A percentile compares a stretch with the other conserved stretches of the same genome.
phyloP scores from a whole-genome alignment of 2,329 filamentous ascomycete genomes.

The Cladosporium cucumerinum region DNA sequence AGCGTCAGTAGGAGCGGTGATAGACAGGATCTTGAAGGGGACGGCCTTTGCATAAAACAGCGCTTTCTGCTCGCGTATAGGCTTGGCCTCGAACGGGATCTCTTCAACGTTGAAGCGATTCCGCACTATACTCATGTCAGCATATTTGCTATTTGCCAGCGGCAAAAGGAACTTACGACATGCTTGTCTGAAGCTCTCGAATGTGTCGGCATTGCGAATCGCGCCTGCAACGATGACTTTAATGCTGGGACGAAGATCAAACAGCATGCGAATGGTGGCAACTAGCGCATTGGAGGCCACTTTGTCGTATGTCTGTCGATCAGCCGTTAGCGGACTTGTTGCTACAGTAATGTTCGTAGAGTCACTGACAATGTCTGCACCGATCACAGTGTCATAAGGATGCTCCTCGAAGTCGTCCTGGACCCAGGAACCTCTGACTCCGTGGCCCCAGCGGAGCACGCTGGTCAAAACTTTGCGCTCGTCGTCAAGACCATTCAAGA shows the following conservation, averaged over 20 bases:
- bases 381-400: constrained; percentile 62
- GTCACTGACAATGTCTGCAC: constrained; percentile 63
- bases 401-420: constrained; percentile 47
- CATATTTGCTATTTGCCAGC: neutral
- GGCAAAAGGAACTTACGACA: constrained; percentile 49
- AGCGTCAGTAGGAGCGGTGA: constrained; percentile 6
- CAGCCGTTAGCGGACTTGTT: constrained; percentile 10
- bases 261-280: constrained; percentile 61
- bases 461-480: constrained; percentile 47
- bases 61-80: constrained; percentile 33
- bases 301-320: constrained; percentile 63
- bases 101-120: constrained; percentile 33
- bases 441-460: constrained; percentile 63
- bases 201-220: constrained; percentile 67
- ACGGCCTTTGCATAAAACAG: constrained; percentile 37
- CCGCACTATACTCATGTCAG: constrained; percentile 23
- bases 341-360: neutral
- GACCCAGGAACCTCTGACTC: constrained; percentile 57
- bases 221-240: constrained; percentile 67
- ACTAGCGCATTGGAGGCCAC: constrained; percentile 61
- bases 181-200: constrained; percentile 58
- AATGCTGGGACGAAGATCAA: constrained; percentile 54
- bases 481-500: constrained; percentile 62
- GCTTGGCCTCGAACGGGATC: constrained; percentile 30
- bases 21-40: constrained; percentile 33